Evolutionary conservation across 108 stramenopile genomes (phyloP).

Genomic region (Mediolabrus comicus): DNA sequence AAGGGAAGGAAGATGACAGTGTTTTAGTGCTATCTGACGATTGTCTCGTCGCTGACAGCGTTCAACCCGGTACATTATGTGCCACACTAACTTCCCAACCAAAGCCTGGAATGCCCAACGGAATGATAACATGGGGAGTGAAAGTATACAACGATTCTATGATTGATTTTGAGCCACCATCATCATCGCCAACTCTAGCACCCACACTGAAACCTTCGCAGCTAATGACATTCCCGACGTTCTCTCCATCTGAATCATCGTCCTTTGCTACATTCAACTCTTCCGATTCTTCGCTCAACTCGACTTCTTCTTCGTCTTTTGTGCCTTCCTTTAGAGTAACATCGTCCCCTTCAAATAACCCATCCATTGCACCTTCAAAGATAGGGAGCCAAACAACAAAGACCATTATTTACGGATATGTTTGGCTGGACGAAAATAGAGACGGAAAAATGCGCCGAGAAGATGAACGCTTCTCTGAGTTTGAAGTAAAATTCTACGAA

Average conservation of each 20-base stretch:
- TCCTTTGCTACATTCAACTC: not conserved
- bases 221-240: not conserved
- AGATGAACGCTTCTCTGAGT: slow-evolving; percentile 11
- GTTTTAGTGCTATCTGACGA: slow-evolving; percentile 9
- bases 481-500: slow-evolving; percentile 21
- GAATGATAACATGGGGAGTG: slow-evolving; percentile 36
- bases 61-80: slow-evolving; percentile 1
- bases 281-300: not conserved
- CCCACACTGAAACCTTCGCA: not conserved
- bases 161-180: slow-evolving; percentile 63
- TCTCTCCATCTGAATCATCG: not conserved
- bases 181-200: slow-evolving; percentile 41
- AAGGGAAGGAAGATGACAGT: slow-evolving; percentile 7
- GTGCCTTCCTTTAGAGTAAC: not conserved
- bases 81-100: slow-evolving; percentile 14
- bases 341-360: not conserved
- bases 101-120: slow-evolving; percentile 22
- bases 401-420: slow-evolving; percentile 7
- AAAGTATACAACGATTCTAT: slow-evolving; percentile 48
- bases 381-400: not conserved
- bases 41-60: not conserved
- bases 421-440: slow-evolving; percentile 32
- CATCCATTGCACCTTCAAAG: not conserved
- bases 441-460: slow-evolving; percentile 22
- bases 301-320: too few relatives aligned